Evolutionary conservation across 371 early-diverging fungal species (phyloP).

Genomic region (Rhizopus stolonifer): DNA sequence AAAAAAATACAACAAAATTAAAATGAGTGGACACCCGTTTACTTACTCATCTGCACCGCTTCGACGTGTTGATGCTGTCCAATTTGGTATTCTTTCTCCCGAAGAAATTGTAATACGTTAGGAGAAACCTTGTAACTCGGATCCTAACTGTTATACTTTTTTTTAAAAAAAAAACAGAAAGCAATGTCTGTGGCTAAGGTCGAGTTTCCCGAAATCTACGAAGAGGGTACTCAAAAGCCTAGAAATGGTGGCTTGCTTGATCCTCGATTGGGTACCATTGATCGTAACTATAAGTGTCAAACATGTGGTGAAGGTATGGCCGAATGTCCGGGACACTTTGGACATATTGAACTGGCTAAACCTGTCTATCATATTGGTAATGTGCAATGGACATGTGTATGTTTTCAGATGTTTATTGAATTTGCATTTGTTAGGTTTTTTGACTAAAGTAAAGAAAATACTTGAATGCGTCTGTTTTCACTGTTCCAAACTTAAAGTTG

Average conservation of each 20-base stretch:
- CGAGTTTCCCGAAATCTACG: conserved; percentile 94
- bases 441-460: conserved; percentile 94
- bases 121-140: background rate
- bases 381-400: conserved; percentile 4
- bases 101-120: conserved; percentile 86
- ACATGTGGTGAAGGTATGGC: conserved; percentile 97
- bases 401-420: conserved; percentile 14
- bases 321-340: conserved; percentile 99
- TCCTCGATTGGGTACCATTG: conserved; percentile 98
- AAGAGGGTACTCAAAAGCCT: conserved; percentile 87
- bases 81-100: conserved; percentile 96
- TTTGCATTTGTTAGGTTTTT: conserved; percentile 54
- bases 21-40: conserved; percentile 63
- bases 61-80: conserved; percentile 86
- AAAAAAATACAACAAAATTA: conserved; percentile 4
- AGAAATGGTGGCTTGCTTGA: conserved; percentile 93
- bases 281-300: conserved; percentile 96
- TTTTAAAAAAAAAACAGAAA: conserved; percentile 60
- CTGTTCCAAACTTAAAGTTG: conserved; percentile 96
- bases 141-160: conserved; percentile 10
- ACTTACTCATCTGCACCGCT: conserved; percentile 89
- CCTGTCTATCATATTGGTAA: conserved; percentile 95
- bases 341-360: conserved; percentile 97
- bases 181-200: conserved; percentile 96
- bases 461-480: conserved; percentile 98